Conservation (phyloP, 768 basidiomycete species). For the Cystobasidium onofrii region DNA sequence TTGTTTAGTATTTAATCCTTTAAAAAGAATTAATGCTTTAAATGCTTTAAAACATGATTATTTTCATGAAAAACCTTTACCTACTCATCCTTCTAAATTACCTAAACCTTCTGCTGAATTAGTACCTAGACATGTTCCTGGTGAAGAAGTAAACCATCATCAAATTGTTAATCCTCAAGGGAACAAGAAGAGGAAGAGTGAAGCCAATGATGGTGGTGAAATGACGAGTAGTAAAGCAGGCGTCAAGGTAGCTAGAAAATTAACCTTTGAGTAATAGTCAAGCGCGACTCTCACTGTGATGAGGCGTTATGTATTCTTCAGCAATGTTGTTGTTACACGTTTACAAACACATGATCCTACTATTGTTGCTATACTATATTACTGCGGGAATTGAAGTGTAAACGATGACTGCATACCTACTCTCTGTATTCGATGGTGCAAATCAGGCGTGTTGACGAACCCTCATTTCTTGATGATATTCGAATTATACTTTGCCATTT, state of each 20-base stretch:
- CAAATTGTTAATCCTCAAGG: background rate
- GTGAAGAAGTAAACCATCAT: constrained; percentile 29
- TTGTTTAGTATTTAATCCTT: constrained; percentile 77
- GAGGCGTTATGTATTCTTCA: too few species aligned
- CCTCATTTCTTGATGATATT: background rate
- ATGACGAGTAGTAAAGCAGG: background rate
- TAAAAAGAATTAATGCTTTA: constrained; percentile 66
- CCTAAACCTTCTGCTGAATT: constrained; percentile 57
- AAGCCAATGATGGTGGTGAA: constrained; percentile 1
- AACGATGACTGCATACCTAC: background rate
- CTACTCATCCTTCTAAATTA: constrained; percentile 77
- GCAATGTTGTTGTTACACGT: background rate
- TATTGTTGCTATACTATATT: background rate
- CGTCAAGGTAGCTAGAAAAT: constrained; percentile 18
- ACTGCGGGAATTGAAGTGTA: background rate
- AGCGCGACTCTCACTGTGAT: too few species aligned
- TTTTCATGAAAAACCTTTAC: constrained; percentile 53
- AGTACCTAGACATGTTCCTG: constrained; percentile 51
- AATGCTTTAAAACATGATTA: constrained; percentile 80
- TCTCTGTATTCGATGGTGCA: background rate
- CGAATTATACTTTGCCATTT: constrained; percentile 18
- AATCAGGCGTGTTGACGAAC: too few species aligned
- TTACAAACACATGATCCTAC: too few species aligned
- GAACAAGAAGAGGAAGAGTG: constrained; percentile 14
- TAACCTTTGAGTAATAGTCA: constrained; percentile 15